Evolutionary conservation across 805 yeast genomes (phyloP).

Genomic region (Teunomyces aglyptinius): DNA sequence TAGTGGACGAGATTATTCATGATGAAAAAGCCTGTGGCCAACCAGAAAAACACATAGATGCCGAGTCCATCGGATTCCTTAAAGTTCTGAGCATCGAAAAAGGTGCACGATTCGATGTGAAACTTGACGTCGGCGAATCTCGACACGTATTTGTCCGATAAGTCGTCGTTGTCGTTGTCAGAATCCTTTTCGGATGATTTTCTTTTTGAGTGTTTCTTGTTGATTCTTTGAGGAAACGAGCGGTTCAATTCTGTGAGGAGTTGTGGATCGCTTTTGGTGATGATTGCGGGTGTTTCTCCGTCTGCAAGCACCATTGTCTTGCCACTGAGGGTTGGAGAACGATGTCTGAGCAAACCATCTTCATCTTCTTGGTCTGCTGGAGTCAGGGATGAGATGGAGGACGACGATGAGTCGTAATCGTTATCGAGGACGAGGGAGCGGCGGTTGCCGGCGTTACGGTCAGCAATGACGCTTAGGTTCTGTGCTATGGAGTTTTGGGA

Average conservation of each 20-base stretch:
- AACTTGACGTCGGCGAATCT: conserved; percentile 57
- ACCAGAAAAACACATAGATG: conserved; percentile 78
- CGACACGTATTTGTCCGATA: conserved; percentile 35
- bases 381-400: not conserved
- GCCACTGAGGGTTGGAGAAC: not conserved
- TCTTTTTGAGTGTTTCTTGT: not conserved
- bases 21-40: conserved; percentile 55
- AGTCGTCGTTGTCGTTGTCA: not conserved
- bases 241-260: not conserved
- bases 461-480: not conserved
- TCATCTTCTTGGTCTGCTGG: not conserved
- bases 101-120: conserved; percentile 36
- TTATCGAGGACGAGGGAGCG: conserved; percentile 3
- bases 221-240: not conserved
- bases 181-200: not conserved
- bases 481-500: not conserved
- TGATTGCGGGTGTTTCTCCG: not conserved
- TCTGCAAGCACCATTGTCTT: not conserved
- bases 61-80: conserved; percentile 64
- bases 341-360: not conserved
- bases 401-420: conserved; percentile 3
- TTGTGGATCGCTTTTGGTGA: not conserved
- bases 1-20: conserved; percentile 55
- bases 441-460: not conserved
- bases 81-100: conserved; percentile 52